Base-by-base conservation (phyloP, 2,329 filamentous ascomycete species). In the Ceratocystis lukuohia region DNA sequence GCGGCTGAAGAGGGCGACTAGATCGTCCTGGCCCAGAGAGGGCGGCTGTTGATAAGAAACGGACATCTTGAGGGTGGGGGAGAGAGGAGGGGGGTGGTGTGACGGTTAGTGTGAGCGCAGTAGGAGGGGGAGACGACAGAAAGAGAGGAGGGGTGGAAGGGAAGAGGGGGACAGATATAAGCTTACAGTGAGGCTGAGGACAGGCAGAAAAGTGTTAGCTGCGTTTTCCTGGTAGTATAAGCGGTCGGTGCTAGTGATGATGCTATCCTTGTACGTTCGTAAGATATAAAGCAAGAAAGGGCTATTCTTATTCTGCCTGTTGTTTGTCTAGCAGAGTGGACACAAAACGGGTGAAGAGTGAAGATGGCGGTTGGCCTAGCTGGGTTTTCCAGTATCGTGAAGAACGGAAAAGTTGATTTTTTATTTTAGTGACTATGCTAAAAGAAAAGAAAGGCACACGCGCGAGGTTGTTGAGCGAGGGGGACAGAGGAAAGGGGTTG, bases 1-100 rank as follows among this genome's bases (percentile, higher is more conserved):
- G 30, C 64, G 64, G 8, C 33, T 66, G 59, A 68, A 68, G 41
- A 68, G 67, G 25, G 64, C 59, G 30, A 63, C 20, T 57, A 68
- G 64, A 50, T 68, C 67, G 61, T 68, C 67, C 37, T 66, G 59
- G 37, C 30, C 41, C 44, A 62, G 53, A 33, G 64, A 33, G 46
- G 44, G 41, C 28, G 41, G 56, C 28, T 64, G 67, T 5, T 62
- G 64, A 22, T 37, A 66, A 33, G 62, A 68, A 22, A 66, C 61
- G 22, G 67, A 68, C 67, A 68, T 68, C 64, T 68, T 41, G 25
- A 22, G 61, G 20, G 44, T 25, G 22, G 57, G 44, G 17, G 6
- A 12, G 33, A 17, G 20, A 53, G 20, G 20, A 41, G 12, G 17
- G 33, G 45, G 22, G 8, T 50, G 22, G 62, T 64, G 62, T 41